A percentile compares a stretch with the other conserved stretches of the same genome.
These are phyloP conservation scores for Lepidium campestre DNA, from an alignment of 441 rosid genomes.

Conservation along the genomic window DNA sequence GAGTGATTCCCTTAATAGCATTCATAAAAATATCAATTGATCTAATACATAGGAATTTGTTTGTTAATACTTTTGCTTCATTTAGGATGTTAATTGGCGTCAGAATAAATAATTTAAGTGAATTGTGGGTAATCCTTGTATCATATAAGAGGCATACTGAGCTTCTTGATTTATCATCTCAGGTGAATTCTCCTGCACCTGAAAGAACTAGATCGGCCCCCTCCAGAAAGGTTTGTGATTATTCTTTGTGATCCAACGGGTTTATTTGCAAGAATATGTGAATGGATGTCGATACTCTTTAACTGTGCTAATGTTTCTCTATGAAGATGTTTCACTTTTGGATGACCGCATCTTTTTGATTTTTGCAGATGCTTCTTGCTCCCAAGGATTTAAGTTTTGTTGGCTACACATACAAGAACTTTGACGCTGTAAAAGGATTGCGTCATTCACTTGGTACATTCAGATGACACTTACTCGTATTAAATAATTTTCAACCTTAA, in stretches of 20 bases:
- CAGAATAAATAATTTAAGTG: neutral
- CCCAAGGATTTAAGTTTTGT: constrained; percentile 94
- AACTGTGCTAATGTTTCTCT: neutral
- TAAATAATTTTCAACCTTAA: neutral
- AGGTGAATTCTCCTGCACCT: constrained; percentile 74
- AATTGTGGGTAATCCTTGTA: neutral
- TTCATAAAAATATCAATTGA: too few relatives aligned
- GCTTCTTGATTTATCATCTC: constrained; percentile 24
- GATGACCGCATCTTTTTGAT: constrained; percentile 4
- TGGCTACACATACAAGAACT: constrained; percentile 97
- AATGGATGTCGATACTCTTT: neutral
- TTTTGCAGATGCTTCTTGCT: constrained; percentile 66
- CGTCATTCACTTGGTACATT: constrained; percentile 59
- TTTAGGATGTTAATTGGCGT: neutral
- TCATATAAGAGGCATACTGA: constrained; percentile 1
- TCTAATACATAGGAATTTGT: constrained; percentile 3
- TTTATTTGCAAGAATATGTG: constrained; percentile 3
- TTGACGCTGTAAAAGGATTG: constrained; percentile 87
- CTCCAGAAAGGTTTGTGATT: constrained; percentile 77
- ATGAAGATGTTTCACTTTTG: neutral
- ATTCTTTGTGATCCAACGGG: neutral
- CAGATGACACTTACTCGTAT: neutral
- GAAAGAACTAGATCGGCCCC: constrained; percentile 72
- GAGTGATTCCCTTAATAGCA: neutral
- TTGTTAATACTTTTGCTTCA: neutral